phyloP scores from a whole-genome alignment of 1,284 basidiomycete species.

The Fomitiporia mediterranea region DNA sequence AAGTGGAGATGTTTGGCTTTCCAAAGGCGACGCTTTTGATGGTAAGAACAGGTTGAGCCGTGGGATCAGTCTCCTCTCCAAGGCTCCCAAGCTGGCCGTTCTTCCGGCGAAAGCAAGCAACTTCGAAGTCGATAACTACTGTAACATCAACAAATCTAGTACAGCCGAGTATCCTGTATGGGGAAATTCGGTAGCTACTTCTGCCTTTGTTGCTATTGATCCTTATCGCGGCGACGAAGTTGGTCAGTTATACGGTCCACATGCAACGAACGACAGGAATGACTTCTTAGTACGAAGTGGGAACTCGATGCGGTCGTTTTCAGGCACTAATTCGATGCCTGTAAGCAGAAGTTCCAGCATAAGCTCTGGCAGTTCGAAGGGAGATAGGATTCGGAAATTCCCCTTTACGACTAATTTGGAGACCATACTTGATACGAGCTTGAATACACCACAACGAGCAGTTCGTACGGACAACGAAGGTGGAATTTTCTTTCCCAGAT shows the following conservation, averaged over 20 bases:
- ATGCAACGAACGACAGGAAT: neutral
- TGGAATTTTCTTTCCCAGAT: too few relatives aligned
- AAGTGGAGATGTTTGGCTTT: constrained; percentile 66
- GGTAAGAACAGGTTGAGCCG: constrained; percentile 55
- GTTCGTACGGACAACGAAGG: too few relatives aligned
- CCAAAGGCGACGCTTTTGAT: constrained; percentile 61
- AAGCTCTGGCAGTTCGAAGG: constrained; percentile 1
- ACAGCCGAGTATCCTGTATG: neutral
- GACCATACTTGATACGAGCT: constrained; percentile 8
- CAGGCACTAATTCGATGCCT: neutral
- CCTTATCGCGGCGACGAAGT: neutral
- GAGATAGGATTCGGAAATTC: neutral
- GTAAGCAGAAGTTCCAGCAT: neutral
- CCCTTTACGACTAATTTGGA: constrained; percentile 3
- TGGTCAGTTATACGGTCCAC: neutral
- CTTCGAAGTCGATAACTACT: neutral
- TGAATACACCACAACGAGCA: neutral
- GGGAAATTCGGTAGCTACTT: neutral
- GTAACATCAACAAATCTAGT: too few relatives aligned
- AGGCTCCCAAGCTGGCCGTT: constrained; percentile 61
- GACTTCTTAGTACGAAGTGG: neutral
- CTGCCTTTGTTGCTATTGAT: constrained; percentile 6
- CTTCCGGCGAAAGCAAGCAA: constrained; percentile 39
- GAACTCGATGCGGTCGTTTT: neutral
- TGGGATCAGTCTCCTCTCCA: constrained; percentile 52